phyloP scores from a whole-genome alignment of 805 yeast genomes.

The Ogataea philodendri region DNA sequence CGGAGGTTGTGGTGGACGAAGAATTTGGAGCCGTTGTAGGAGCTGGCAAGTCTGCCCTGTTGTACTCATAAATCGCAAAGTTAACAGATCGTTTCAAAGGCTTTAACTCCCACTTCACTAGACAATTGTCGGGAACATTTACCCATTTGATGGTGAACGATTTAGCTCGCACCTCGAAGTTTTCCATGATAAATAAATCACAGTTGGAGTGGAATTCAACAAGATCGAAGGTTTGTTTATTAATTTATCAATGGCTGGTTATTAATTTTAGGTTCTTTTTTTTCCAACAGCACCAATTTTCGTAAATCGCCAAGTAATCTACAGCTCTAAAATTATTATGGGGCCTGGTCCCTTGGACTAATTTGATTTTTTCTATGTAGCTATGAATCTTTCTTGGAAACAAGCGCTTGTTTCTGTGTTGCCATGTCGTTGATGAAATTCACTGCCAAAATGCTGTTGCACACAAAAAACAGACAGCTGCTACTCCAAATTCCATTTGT shows the following conservation, averaged over 20 bases:
- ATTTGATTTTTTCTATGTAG: constrained; percentile 7
- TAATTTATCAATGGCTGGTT: constrained; percentile 4
- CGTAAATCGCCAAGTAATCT: too few relatives aligned
- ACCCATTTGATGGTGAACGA: constrained; percentile 92
- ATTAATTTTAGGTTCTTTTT: constrained; percentile 4
- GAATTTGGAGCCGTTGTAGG: constrained; percentile 19
- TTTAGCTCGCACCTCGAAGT: constrained; percentile 84
- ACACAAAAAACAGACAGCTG: constrained; percentile 26
- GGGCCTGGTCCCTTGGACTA: too few relatives aligned
- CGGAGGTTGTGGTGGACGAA: constrained; percentile 18
- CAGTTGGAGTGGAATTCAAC: too few relatives aligned
- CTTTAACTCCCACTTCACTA: constrained; percentile 75
- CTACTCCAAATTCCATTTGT: constrained; percentile 27
- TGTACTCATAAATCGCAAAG: constrained; percentile 35
- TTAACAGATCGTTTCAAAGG: constrained; percentile 67
- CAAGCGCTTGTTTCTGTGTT: neutral
- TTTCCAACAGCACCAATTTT: constrained; percentile 7
- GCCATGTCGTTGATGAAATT: constrained; percentile 23
- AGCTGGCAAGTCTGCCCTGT: constrained; percentile 17
- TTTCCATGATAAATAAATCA: constrained; percentile 57
- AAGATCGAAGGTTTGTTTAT: too few relatives aligned
- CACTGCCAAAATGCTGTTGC: constrained; percentile 25
- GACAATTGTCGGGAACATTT: constrained; percentile 62
- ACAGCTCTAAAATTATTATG: too few relatives aligned
- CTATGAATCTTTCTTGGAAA: constrained; percentile 8